Conservation (phyloP, 805 yeast genomes). For the Metschnikowia santaceciliae region DNA sequence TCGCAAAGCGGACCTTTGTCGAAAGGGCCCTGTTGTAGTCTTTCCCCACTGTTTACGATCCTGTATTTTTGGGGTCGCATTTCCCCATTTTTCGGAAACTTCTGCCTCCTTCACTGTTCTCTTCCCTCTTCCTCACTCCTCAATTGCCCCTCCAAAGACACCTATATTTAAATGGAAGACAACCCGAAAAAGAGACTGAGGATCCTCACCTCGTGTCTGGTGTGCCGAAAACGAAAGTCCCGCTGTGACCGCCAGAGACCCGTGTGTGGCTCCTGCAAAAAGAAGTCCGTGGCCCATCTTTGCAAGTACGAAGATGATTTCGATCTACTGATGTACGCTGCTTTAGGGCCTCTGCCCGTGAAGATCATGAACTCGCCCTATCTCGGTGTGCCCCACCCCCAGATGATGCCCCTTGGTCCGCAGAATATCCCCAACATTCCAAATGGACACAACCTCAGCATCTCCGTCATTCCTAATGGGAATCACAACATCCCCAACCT, state of each 20-base stretch:
- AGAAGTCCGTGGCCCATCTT: slow-evolving; percentile 41
- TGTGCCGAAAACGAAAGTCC: slow-evolving; percentile 41
- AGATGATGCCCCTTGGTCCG: slow-evolving; percentile 4
- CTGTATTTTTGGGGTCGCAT: neutral
- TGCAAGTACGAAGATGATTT: slow-evolving; percentile 32
- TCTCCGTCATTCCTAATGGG: neutral
- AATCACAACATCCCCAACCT: neutral
- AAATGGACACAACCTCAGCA: neutral
- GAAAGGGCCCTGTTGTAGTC: neutral
- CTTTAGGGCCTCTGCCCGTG: neutral
- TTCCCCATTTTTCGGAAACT: neutral
- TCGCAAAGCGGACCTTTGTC: neutral
- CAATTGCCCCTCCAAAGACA: neutral
- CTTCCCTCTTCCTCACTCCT: neutral
- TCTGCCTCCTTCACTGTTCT: neutral
- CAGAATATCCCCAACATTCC: neutral
- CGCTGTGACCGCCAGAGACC: slow-evolving; percentile 42
- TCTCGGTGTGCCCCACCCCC: slow-evolving; percentile 5
- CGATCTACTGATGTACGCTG: neutral
- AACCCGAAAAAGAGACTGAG: slow-evolving; percentile 32
- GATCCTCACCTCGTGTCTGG: slow-evolving; percentile 42
- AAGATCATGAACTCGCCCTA: slow-evolving; percentile 11
- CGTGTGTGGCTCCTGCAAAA: slow-evolving; percentile 40
- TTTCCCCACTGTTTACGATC: slow-evolving; percentile 1
- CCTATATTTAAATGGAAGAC: neutral